These are phyloP conservation scores for Microsporum ferrugineum DNA, from an alignment of 2,329 filamentous ascomycete species.

Conservation along the genomic window DNA sequence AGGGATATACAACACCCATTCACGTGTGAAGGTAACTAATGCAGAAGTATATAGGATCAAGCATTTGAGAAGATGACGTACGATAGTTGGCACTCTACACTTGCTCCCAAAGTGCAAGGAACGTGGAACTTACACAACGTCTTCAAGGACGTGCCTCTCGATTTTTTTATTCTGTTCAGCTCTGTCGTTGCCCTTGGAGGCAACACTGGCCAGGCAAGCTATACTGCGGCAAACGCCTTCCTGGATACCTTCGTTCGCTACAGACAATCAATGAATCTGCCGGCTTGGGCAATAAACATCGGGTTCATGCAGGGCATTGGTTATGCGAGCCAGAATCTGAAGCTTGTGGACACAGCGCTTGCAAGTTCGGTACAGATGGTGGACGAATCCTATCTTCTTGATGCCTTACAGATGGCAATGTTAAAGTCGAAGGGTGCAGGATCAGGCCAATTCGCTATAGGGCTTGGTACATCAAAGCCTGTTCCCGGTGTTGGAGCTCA, in stretches of 20 bases:
- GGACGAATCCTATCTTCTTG: background rate
- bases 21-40: background rate
- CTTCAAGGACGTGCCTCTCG: slow-evolving; percentile 6
- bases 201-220: slow-evolving; percentile 7
- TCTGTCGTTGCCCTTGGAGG: slow-evolving; percentile 7
- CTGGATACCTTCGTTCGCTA: slow-evolving; percentile 13
- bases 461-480: background rate
- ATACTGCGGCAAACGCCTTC: slow-evolving; percentile 10
- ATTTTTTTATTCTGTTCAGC: slow-evolving; percentile 16
- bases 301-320: slow-evolving; percentile 2
- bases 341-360: slow-evolving; percentile 9
- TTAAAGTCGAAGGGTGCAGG: background rate
- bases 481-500: background rate
- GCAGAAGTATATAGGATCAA: background rate
- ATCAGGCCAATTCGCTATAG: background rate
- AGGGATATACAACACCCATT: background rate
- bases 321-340: background rate
- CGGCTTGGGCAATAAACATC: slow-evolving; percentile 1
- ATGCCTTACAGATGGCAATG: slow-evolving; percentile 1
- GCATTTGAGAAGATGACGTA: background rate
- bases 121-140: slow-evolving; percentile 17
- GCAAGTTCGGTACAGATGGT: slow-evolving; percentile 2
- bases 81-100: slow-evolving; percentile 9
- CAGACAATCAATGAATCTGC: slow-evolving; percentile 8
- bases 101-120: slow-evolving; percentile 21